Base-by-base conservation (phyloP, 163 green algal genomes). In the Picocystis sp. region DNA sequence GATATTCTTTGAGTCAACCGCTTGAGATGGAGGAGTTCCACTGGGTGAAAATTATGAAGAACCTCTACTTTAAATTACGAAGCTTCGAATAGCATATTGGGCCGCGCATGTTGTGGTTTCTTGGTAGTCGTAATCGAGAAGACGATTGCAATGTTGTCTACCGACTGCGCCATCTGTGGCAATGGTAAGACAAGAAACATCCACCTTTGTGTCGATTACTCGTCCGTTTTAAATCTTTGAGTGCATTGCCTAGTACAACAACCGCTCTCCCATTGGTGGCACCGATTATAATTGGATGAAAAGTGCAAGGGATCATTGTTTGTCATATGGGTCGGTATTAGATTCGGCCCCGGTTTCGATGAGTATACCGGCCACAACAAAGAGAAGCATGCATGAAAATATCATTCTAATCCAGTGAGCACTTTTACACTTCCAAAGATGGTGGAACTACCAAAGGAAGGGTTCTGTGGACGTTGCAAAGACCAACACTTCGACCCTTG, bases 271-370 rank as follows among this genome's bases (percentile, higher is more conserved):
- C n/a, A 17, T 62, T 62, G 22, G 55, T 62, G 25, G 49, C 43
- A 1, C 15, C 42, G 17, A 62, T 53, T 1, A 49, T 25, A 41
- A 33, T 42, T 62, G 55, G 25, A 53, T 53, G 5, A 53, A n/a
- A 62, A 62, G 49, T 62, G 55, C 24, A 62, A 33, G 13, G 44
- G 22, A 49, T 62, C 55, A 14, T 55, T 53, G 45, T 62, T 62
- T 12, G 17, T 33, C 23, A 62, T 13, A 41, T 51, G 25, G 9
- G 17, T 19, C 12, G 44, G 13, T 62, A 62, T n/a, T 21, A n/a
- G 21, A 47, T 22, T 22, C 33, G 11, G 55, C 55, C 47, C 51
- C 54, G 44, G 25, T 23, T 49, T 62, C 55, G 21, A 49, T 43
- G 12, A 44, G 55, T 33, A 62, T 62, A 23, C 45, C 50, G 12